Evolutionary conservation across 441 rosid genomes (phyloP), one percentile per base, ranked within the genome.

Genomic region (Populus tomentosa): DNA sequence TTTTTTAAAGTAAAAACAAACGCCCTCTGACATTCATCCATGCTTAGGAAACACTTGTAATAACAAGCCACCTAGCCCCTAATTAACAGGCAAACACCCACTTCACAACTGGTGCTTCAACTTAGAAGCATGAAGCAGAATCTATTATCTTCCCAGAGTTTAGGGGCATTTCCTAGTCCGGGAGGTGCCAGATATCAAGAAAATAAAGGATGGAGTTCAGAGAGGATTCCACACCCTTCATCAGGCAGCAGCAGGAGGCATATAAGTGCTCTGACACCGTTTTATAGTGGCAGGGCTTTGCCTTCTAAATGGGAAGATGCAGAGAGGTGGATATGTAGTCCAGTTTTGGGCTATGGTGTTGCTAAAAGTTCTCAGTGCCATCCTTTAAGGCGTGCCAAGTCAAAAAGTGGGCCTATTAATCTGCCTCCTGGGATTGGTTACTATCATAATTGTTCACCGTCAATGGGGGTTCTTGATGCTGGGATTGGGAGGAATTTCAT

Each of bases 241-340:
- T 88, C 87, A 10, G 72, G 73, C 62, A 71, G 72, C 32, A 81
- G 84, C 70, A 87, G 94, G 38, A 84, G 91, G 74, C 92, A 89
- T 69, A 81, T 87, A 26, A 86, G 89, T 68, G 83, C 87, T 0
- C 77, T 86, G 67, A 89, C 92, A 3, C 95, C 95, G 23, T 89
- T 90, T 80, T 90, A 86, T 61, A 86, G 96, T 62, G 91, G 97
- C 24, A 86, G 94, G 78, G 78, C 96, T 0, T 79, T 92, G 76
- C 98, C 97, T 20, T 92, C 97, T 16, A 94, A 94, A 73, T 94
- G 98, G 98, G 98, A 92, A 72, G 97, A 94, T 75, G 97, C 97
- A 2, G 98, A 92, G 80, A 84, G 97, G 81, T 94, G 98, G 98
- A 89, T 94, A 76, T 87, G 91, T 67, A 94, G 98, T 69, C 97